Evolutionary conservation across 768 basidiomycete genomes (phyloP).

Genomic region (Cubamyces lactineus): DNA sequence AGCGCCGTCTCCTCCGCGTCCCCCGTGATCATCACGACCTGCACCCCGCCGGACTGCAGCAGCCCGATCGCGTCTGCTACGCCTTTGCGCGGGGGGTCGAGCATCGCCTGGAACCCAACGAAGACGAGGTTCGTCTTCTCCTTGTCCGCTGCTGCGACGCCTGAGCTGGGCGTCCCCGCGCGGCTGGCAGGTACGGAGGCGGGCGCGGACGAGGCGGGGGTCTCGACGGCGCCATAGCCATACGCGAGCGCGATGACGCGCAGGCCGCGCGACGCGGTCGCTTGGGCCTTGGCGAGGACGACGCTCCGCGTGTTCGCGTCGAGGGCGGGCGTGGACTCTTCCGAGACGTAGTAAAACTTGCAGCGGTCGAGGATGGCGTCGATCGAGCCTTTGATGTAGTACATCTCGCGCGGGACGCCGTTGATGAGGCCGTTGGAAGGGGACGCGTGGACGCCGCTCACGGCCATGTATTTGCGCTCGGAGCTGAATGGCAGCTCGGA

Average conservation of each 20-base stretch:
- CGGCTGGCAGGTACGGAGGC: conserved; percentile 33
- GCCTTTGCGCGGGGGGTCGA: conserved; percentile 91
- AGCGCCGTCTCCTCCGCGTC: conserved; percentile 91
- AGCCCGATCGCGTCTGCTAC: conserved; percentile 88
- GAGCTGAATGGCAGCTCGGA: conserved; percentile 91
- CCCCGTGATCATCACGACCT: conserved; percentile 98
- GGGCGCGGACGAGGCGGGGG: conserved; percentile 23
- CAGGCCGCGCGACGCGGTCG: conserved; percentile 74
- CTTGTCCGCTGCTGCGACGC: conserved; percentile 36
- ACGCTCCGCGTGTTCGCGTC: conserved; percentile 68
- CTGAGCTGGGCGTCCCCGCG: conserved; percentile 23
- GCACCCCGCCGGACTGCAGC: conserved; percentile 84
- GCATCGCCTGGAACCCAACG: conserved; percentile 93
- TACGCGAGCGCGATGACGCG: conserved; percentile 93
- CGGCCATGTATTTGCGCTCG: conserved; percentile 92
- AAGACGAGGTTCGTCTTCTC: conserved; percentile 68
- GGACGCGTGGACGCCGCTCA: conserved; percentile 71
- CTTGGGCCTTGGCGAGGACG: conserved; percentile 71
- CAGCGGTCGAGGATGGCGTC: conserved; percentile 86
- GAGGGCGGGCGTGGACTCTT: conserved; percentile 83
- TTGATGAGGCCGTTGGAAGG: conserved; percentile 30
- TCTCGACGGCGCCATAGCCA: conserved; percentile 66
- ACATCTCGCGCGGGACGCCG: conserved; percentile 62
- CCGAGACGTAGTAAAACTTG: conserved; percentile 86
- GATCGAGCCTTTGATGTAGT: conserved; percentile 92